Base-by-base conservation (phyloP, 2,329 filamentous ascomycete species). In the Sclerotinia glacialis region DNA sequence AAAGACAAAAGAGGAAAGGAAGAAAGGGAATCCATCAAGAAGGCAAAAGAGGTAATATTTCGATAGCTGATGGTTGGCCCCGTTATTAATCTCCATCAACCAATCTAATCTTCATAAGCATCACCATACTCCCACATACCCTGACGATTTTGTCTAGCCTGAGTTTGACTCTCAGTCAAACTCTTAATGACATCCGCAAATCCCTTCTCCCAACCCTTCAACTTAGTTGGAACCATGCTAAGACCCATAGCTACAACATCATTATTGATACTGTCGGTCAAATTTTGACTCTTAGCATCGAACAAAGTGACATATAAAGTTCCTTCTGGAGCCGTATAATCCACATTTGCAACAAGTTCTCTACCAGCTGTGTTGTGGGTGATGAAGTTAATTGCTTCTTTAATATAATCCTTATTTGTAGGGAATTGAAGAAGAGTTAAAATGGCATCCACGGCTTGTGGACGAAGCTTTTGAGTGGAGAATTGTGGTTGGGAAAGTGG, bases 61-160 rank as follows among this genome's bases (percentile, higher is more conserved):
- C 12, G 18, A 11, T 54, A 54, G 21, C 34, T 54, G 21, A n/a
- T 14, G 31, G 14, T 54, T 34, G 21, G 21, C 31, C 31, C 55
- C 34, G 16, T 42, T 14, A 44, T 14, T n/a, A 14, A 40, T 16
- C 16, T 4, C 18, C 7, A 52, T 52, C 47, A 23, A 42, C 18
- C 34, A 31, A 50, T 49, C 52, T 87, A 93, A 76, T 96, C 92
- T 81, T 97, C 93, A 18, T 92, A 96, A 76, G 97, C 84, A 78
- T 98, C 95, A 72, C 95, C 95, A 79, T 98, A 99, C 84, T 99
- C 95, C 93, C 94, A 99, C 85, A 97, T 95, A 53, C 95, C 95
- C 71, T 87, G 83, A 69, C 93, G 86, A 67, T 88, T 87, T 65
- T 85, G 82, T 85, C 96, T 97, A 5, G 94, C 94, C 78, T 89